A percentile compares a stretch with the other conserved stretches of the same genome.
These are phyloP conservation scores for Colletotrichum shisoi DNA, from an alignment of 2,329 filamentous ascomycete genomes.

Conservation along the genomic window DNA sequence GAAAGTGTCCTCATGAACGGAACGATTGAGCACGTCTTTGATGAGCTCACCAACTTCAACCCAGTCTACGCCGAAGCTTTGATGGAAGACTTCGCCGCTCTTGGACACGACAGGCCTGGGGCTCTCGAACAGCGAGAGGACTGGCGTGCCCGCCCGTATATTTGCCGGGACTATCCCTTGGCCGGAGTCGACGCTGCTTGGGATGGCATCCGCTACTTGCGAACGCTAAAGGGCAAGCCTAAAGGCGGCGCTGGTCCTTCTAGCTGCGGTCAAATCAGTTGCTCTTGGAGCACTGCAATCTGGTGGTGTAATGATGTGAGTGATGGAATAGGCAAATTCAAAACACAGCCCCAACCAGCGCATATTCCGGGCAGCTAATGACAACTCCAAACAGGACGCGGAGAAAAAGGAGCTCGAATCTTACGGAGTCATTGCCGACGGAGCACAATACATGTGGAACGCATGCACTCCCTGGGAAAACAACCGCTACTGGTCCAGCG, in stretches of 20 bases:
- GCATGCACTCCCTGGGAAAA: neutral
- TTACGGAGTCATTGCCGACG: conserved; percentile 22
- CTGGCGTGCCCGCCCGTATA: neutral
- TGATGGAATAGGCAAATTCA: neutral
- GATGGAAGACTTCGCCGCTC: neutral
- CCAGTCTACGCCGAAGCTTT: conserved; percentile 26
- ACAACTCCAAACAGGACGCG: conserved; percentile 13
- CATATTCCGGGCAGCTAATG: neutral
- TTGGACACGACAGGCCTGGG: neutral
- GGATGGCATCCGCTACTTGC: conserved; percentile 24
- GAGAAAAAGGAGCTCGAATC: conserved; percentile 11
- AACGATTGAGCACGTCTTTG: conserved; percentile 35
- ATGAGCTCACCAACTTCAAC: conserved; percentile 25
- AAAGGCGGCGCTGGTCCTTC: conserved; percentile 36
- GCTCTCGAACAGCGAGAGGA: neutral
- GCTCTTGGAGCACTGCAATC: conserved; percentile 39
- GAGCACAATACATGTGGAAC: conserved; percentile 14
- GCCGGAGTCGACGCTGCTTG: neutral
- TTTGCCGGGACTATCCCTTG: neutral
- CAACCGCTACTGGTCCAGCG: neutral
- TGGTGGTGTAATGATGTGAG: conserved; percentile 44
- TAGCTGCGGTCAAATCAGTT: conserved; percentile 41
- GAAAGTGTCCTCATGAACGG: conserved; percentile 28
- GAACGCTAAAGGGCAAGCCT: conserved; percentile 15
- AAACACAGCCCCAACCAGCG: too few relatives aligned